Conservation (phyloP, 2,329 filamentous ascomycete species). For the Arthrinium phaeospermum region DNA sequence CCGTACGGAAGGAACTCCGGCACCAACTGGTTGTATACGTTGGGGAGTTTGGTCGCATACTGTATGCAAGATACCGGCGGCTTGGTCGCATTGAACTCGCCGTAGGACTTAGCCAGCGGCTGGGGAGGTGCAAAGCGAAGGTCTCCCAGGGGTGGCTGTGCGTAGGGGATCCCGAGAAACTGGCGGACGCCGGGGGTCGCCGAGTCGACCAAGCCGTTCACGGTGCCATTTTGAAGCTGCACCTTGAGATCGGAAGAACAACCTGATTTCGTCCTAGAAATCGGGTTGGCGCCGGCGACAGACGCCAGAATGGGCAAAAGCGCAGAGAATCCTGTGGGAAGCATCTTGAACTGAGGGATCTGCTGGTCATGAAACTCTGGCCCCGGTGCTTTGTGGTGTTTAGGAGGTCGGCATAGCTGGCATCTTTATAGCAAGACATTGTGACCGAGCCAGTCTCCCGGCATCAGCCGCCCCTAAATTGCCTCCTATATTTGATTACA, state of each 20-base stretch:
- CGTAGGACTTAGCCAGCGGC: slow-evolving; percentile 24
- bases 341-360: background rate
- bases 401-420: background rate
- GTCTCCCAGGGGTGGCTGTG: slow-evolving; percentile 33
- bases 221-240: background rate
- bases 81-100: slow-evolving; percentile 26
- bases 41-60: slow-evolving; percentile 23
- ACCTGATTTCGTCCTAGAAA: background rate
- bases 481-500: background rate
- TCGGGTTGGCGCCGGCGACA: background rate
- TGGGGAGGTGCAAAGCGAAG: slow-evolving; percentile 35
- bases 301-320: background rate
- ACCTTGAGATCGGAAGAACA: slow-evolving; percentile 18
- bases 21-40: slow-evolving; percentile 27
- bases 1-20: slow-evolving; percentile 34
- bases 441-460: background rate
- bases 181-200: slow-evolving; percentile 23
- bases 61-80: slow-evolving; percentile 33
- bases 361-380: background rate
- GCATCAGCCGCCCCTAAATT: background rate
- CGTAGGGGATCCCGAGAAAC: slow-evolving; percentile 40
- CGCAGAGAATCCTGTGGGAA: background rate
- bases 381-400: no score
- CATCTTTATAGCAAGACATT: background rate
- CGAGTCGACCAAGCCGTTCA: background rate